Conservation (phyloP, 805 yeast species). For the Nakazawaea anatomiae region DNA sequence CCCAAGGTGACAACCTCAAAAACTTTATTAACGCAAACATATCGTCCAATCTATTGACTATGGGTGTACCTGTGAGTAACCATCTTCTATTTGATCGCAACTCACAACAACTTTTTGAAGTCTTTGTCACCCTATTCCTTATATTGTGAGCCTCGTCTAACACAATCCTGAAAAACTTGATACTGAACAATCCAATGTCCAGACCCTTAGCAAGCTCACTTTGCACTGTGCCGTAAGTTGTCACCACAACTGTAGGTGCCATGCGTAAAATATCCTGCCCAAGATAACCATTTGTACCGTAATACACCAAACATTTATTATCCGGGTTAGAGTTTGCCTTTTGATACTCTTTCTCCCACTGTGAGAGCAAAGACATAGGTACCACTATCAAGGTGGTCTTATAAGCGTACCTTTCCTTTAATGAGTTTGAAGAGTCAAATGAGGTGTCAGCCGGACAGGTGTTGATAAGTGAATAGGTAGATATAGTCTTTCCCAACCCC, state of each 20-base stretch:
- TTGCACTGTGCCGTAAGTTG: constrained; percentile 84
- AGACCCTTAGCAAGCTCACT: constrained; percentile 57
- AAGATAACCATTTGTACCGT: constrained; percentile 52
- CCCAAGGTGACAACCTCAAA: constrained; percentile 84
- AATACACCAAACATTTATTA: constrained; percentile 54
- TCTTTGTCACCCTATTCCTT: constrained; percentile 69
- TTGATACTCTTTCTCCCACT: constrained; percentile 82
- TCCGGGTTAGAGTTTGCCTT: constrained; percentile 44
- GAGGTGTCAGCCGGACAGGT: constrained; percentile 51
- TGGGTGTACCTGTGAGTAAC: constrained; percentile 92
- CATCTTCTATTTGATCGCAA: constrained; percentile 65
- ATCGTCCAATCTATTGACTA: constrained; percentile 84
- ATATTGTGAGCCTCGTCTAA: constrained; percentile 91
- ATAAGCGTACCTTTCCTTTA: constrained; percentile 45
- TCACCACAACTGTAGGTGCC: constrained; percentile 67
- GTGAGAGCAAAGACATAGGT: constrained; percentile 87
- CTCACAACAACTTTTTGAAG: constrained; percentile 72
- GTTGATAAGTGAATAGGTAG: constrained; percentile 68
- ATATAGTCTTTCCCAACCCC: constrained; percentile 94
- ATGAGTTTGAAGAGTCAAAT: constrained; percentile 13
- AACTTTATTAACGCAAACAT: constrained; percentile 72
- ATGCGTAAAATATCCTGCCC: constrained; percentile 41
- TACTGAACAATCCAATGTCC: constrained; percentile 55
- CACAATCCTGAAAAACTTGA: constrained; percentile 69
- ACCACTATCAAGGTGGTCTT: constrained; percentile 74